Percentiles rank a stretch among this genome's conserved stretches.
phyloP scores from a whole-genome alignment of 306 rosid genomes.

The Calophaca sinica region DNA sequence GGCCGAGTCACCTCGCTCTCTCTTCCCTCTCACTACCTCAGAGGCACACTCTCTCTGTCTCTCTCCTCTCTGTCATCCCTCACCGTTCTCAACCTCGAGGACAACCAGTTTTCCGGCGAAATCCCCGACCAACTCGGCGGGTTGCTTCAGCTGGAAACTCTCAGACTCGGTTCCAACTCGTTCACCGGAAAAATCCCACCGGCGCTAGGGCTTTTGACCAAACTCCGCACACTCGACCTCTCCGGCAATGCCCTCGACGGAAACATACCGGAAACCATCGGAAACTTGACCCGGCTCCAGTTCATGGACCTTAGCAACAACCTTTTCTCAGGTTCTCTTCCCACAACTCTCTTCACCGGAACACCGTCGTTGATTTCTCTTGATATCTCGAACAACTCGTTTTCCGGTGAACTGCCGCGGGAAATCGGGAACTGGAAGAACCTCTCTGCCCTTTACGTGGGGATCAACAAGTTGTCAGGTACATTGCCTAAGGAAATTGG shows the following conservation, averaged over 20 bases:
- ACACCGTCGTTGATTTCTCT: conserved; percentile 64
- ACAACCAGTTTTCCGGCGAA: conserved; percentile 65
- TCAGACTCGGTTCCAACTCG: conserved; percentile 66
- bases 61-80: conserved; percentile 62
- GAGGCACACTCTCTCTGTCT: conserved; percentile 58
- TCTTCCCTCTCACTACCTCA: conserved; percentile 61
- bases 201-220: conserved; percentile 56
- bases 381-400: conserved; percentile 87
- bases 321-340: conserved; percentile 77
- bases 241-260: conserved; percentile 75
- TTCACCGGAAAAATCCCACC: conserved; percentile 67
- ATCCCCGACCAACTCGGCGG: conserved; percentile 58
- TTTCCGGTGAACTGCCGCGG: conserved; percentile 73
- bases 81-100: conserved; percentile 68
- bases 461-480: conserved; percentile 71
- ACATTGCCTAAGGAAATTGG: conserved; percentile 80
- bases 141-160: conserved; percentile 55
- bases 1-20: conserved; percentile 75
- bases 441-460: conserved; percentile 74
- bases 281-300: conserved; percentile 69
- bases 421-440: conserved; percentile 70
- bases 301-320: conserved; percentile 80
- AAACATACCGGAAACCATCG: conserved; percentile 62
- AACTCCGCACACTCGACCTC: conserved; percentile 67
- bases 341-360: conserved; percentile 64